A percentile compares a stretch with the other conserved stretches of the same genome.
phyloP scores from a whole-genome alignment of 805 yeast species.

The Hanseniaspora lindneri region DNA sequence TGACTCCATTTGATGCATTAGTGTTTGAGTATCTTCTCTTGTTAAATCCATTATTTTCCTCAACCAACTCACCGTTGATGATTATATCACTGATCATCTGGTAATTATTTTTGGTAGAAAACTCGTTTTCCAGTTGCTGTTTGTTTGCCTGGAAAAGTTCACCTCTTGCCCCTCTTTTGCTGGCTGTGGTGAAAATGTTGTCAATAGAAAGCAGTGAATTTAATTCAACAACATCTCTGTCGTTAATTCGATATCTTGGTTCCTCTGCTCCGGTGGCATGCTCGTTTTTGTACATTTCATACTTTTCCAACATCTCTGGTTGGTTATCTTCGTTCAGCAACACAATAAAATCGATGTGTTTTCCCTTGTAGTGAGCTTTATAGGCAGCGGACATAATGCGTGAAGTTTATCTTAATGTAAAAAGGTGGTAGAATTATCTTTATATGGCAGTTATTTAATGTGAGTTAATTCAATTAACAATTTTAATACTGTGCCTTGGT shows the following conservation, averaged over 20 bases:
- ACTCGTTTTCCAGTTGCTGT: slow-evolving; percentile 51
- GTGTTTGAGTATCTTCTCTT: slow-evolving; percentile 30
- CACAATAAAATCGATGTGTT: slow-evolving; percentile 49
- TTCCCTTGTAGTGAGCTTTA: slow-evolving; percentile 56
- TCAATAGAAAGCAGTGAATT: slow-evolving; percentile 5
- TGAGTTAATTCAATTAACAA: no score
- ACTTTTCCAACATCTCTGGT: neutral
- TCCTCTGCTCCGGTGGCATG: neutral
- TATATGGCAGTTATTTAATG: no score
- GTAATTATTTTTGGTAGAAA: slow-evolving; percentile 41
- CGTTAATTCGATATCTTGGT: neutral
- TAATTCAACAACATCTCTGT: slow-evolving; percentile 5
- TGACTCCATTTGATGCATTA: slow-evolving; percentile 33
- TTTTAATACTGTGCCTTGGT: no score
- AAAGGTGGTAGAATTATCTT: no score
- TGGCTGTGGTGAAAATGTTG: slow-evolving; percentile 50
- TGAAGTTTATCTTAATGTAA: no score
- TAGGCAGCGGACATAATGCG: slow-evolving; percentile 28
- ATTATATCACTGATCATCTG: slow-evolving; percentile 53
- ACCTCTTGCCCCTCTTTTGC: slow-evolving; percentile 61
- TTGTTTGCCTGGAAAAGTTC: slow-evolving; percentile 59
- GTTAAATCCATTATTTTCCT: slow-evolving; percentile 28
- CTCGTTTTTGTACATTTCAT: neutral
- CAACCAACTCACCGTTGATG: slow-evolving; percentile 46
- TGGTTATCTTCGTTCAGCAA: slow-evolving; percentile 27